Evolutionary conservation across 495 filamentous ascomycete genomes (phyloP), one percentile per base, ranked within the genome.

Genomic region (Podospora conica): DNA sequence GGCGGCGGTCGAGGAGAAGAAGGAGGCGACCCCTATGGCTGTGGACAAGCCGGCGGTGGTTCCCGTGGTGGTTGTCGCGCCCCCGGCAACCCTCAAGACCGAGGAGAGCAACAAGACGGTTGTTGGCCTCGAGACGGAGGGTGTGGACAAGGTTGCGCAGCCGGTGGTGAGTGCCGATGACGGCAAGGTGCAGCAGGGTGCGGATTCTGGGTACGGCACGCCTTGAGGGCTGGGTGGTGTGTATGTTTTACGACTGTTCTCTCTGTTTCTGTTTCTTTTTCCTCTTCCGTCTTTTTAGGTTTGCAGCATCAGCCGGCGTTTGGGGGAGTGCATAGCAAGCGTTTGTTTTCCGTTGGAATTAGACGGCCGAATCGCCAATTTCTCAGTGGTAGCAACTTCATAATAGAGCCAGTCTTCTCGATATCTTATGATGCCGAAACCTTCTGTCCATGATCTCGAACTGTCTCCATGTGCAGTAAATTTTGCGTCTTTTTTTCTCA

Each of bases 161-260:
- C 22, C 25, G 21, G 53, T 48, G 20, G 59, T 53, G 62, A 59
- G 68, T 66, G 67, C 59, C 10, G 59, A 65, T 8, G 40, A 48
- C 18, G 40, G 40, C 15, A 48, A 48, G 40, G 40, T 48, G 55
- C 66, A 67, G 63, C 60, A 55, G 66, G 66, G 73, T 1, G 69
- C 53, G 6, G 76, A 78, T 55, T 77, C 76, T 3, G 76, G 75
- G 11, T 78, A 77, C 56, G 75, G 73, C 0, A 70, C 69, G 3
- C 67, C 68, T 9, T 68, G 59, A 68, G 27, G 23, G 8, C 1
- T 53, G n/a, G 9, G 18, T 23, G 11, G 15, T 20, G 25, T 25
- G n/a, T 6, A 10, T 22, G 20, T 27, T 29, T 40, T 9, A 23
- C 23, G 48, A 61, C 48, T 27, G 21, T 24, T 60, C 3, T 53